Conservation (phyloP, 257 asterid species). For the Solanum gracilifrons region DNA sequence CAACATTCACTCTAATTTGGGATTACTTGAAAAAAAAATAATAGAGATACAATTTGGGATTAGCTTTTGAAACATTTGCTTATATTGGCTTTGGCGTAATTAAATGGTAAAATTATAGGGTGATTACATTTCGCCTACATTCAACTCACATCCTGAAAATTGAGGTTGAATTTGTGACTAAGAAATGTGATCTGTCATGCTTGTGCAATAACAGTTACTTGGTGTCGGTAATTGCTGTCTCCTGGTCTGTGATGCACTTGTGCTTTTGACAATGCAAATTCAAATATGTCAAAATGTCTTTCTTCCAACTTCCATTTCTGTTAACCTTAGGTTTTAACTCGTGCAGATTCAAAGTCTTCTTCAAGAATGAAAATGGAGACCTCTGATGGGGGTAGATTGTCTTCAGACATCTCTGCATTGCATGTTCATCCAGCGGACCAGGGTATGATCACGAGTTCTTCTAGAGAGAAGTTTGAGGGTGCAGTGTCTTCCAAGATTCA, state of each 20-base stretch:
- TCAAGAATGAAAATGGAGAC: slow-evolving; percentile 23
- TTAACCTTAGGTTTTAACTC: not conserved
- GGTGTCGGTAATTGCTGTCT: not conserved
- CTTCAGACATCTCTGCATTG: slow-evolving; percentile 51
- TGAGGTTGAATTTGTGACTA: not conserved
- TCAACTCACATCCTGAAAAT: not conserved
- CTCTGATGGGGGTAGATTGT: slow-evolving; percentile 42
- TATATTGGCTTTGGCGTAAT: not conserved
- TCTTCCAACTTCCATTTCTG: not conserved
- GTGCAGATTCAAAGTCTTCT: not conserved
- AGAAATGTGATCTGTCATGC: not conserved
- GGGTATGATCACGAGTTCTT: slow-evolving; percentile 22
- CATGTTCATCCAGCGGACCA: slow-evolving; percentile 51
- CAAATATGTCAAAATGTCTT: not conserved
- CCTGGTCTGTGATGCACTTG: not conserved
- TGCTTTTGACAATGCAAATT: not conserved
- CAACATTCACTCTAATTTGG: not conserved
- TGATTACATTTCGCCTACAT: not conserved
- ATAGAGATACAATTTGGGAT: not conserved
- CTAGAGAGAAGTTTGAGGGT: not conserved
- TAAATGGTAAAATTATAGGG: not conserved
- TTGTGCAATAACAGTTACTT: not conserved
- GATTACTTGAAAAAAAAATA: not conserved
- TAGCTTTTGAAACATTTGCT: not conserved
- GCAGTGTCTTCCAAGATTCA: not conserved